A percentile compares a stretch with the other conserved stretches of the same genome.
Conservation (phyloP, 23 red algal genomes). For the Gracilariopsis chorda region DNA sequence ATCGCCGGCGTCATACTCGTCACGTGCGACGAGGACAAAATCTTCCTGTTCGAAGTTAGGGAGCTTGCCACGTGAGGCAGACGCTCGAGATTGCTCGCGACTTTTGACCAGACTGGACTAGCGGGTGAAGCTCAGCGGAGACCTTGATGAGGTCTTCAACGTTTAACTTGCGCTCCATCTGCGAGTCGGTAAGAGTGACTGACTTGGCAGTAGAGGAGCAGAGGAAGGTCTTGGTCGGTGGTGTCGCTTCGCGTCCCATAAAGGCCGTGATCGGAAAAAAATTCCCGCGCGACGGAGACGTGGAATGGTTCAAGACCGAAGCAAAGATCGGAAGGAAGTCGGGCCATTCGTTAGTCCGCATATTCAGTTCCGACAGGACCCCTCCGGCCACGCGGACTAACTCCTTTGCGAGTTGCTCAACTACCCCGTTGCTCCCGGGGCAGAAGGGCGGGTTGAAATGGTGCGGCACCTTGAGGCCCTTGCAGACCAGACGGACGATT, state of each 20-base stretch:
- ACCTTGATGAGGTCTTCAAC: neutral
- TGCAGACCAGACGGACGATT: neutral
- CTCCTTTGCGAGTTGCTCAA: neutral
- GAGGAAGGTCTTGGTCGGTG: neutral
- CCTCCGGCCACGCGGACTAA: neutral
- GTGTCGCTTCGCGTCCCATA: neutral
- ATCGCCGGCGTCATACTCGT: neutral
- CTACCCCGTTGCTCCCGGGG: neutral
- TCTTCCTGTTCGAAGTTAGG: constrained; percentile 15
- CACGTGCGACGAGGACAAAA: neutral
- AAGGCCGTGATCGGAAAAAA: neutral
- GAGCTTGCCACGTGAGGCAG: neutral
- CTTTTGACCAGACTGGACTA: neutral
- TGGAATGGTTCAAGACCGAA: neutral
- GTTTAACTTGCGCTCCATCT: neutral
- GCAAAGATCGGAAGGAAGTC: neutral
- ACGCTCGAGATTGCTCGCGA: neutral
- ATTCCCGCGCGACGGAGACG: neutral
- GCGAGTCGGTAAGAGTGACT: neutral
- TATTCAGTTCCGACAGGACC: neutral
- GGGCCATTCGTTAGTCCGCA: neutral
- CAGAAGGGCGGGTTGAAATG: constrained; percentile 8
- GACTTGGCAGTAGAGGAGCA: neutral
- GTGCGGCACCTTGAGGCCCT: neutral
- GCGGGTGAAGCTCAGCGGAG: neutral